Percentiles rank a stretch among this genome's conserved stretches.
Conservation (phyloP, 2,329 filamentous ascomycete species). For the Botrytis hyacinthi region DNA sequence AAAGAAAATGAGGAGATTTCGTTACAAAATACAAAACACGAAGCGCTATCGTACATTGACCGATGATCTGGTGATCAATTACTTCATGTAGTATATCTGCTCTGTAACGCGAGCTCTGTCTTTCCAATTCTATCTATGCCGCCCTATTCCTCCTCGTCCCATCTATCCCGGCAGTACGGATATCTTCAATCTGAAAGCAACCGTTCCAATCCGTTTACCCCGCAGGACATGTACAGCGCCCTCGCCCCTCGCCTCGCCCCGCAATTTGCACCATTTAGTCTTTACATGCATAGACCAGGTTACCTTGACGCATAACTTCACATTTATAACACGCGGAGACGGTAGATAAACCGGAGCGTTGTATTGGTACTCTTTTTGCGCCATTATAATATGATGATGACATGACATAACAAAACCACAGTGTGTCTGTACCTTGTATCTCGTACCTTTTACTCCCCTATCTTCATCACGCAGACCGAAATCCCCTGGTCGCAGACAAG, state of each 20-base stretch:
- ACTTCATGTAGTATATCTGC: not conserved
- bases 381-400: not conserved
- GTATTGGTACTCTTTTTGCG: not conserved
- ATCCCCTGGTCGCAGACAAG: not conserved
- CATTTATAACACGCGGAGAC: not conserved
- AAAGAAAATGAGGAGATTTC: not conserved
- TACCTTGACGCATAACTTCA: not conserved
- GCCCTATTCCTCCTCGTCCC: not conserved
- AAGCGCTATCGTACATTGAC: not conserved
- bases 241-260: not conserved
- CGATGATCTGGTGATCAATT: constrained; percentile 12
- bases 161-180: not conserved
- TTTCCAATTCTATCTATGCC: not conserved
- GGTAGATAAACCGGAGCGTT: not conserved
- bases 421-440: not conserved
- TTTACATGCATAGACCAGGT: not conserved
- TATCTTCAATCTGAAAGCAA: not conserved
- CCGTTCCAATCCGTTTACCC: not conserved
- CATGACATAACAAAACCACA: not conserved
- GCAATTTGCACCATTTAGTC: not conserved
- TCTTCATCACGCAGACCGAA: not conserved
- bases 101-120: not conserved
- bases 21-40: not conserved
- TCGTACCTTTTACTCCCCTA: not conserved
- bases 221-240: not conserved